A percentile compares a stretch with the other conserved stretches of the same genome.
Evolutionary conservation across 1,284 basidiomycete species (phyloP).

Genomic region (Jaminaea rosea): DNA sequence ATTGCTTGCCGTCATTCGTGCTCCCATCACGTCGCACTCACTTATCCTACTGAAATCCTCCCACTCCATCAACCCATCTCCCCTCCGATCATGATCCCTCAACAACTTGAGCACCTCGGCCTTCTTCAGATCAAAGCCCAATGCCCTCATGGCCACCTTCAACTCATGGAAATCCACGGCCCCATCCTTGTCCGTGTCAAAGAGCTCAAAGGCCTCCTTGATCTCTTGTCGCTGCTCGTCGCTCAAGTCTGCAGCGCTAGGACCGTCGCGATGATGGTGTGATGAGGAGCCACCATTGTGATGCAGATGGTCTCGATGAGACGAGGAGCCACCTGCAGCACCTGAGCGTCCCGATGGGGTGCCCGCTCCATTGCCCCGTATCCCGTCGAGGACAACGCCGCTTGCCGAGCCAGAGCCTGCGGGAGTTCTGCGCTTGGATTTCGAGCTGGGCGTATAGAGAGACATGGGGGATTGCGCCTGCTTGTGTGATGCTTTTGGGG

Average conservation of each 20-base stretch:
- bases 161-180: slow-evolving; percentile 77
- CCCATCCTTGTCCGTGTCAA: slow-evolving; percentile 98
- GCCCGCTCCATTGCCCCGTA: background rate
- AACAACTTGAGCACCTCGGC: slow-evolving; percentile 92
- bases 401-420: background rate
- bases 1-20: too few relatives aligned
- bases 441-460: background rate
- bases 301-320: background rate
- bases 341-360: background rate
- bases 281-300: too few relatives aligned
- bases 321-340: background rate
- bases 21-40: slow-evolving; percentile 57
- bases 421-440: background rate
- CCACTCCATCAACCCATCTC: slow-evolving; percentile 84
- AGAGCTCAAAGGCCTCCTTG: slow-evolving; percentile 96
- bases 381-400: too few relatives aligned
- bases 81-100: slow-evolving; percentile 80
- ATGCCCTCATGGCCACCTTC: slow-evolving; percentile 94
- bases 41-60: slow-evolving; percentile 92
- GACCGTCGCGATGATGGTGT: background rate
- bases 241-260: slow-evolving; percentile 53
- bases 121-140: slow-evolving; percentile 97
- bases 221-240: slow-evolving; percentile 97
- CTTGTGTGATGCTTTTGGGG: too few relatives aligned
- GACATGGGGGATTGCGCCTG: too few relatives aligned